Evolutionary conservation across 768 basidiomycete genomes (phyloP), one percentile per base, ranked within the genome.

Genomic region (Mrakia hoshinonis): DNA sequence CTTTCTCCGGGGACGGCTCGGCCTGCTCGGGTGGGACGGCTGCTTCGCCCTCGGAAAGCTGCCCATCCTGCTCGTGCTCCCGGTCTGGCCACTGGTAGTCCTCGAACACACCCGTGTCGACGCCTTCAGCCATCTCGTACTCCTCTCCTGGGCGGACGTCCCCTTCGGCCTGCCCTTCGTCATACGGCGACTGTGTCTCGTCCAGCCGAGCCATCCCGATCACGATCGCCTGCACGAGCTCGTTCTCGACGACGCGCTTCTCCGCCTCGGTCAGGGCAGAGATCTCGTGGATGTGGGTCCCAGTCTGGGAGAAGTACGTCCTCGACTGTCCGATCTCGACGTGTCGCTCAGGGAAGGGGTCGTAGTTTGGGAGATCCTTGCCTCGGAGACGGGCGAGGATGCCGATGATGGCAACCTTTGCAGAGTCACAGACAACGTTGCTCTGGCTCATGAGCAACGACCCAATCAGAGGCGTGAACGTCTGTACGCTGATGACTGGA

Each of bases 381-480:
- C 82, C 84, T 72, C 85, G 84, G 73, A 94, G 85, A 48, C 89
- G 84, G 49, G 83, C 83, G 39, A 96, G 82, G 61, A 95, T 81
- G 74, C 90, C 85, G 22, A 94, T 91, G 69, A 96, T 84, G 2
- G 89, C 87, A 63, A 84, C 82, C 73, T 91, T 85, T 24, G 91
- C 86, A 3, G 86, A 83, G 36, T 86, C 87, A 61, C 88, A 87
- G 43, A 96, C 87, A 62, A 84, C 80, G 61, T 84, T 82, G 75
- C 90, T 92, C 34, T 87, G 84, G 77, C 88, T 91, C 55, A 97
- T 85, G 18, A 98, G 84, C 36, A 98, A 82, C 0, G 90, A 89
- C 52, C 91, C 93, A 38, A 98, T 84, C 62, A 96, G 88, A 15
- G 91, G 91, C 2, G 92, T 96, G 79, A 98, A 98, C 5, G 89